phyloP scores from a whole-genome alignment of 176 grass and related monocot genomes.

The Canna indica region DNA sequence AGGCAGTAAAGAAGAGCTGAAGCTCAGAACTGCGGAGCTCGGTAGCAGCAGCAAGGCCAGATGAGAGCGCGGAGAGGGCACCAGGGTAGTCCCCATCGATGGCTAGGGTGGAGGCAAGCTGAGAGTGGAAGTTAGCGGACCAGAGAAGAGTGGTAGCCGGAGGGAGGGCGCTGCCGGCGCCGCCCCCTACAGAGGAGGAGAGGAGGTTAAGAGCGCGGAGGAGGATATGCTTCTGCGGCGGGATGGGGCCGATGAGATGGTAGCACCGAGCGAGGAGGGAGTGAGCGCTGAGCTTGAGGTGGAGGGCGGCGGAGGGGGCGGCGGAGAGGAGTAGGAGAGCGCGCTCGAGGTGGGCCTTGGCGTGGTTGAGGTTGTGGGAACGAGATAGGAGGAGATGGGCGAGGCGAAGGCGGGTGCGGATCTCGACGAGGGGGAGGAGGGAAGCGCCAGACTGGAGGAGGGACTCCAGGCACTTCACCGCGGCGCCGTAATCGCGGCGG shows the following conservation, averaged over 20 bases:
- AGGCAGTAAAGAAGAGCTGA: constrained; percentile 86
- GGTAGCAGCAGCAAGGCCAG: constrained; percentile 39
- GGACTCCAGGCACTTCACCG: constrained; percentile 49
- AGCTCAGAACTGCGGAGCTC: constrained; percentile 61
- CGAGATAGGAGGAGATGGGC: constrained; percentile 45
- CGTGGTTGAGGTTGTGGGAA: constrained; percentile 40
- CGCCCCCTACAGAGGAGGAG: constrained; percentile 10
- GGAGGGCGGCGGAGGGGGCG: constrained; percentile 45
- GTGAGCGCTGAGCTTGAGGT: constrained; percentile 73
- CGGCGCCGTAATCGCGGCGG: constrained; percentile 47
- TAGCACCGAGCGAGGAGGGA: constrained; percentile 60
- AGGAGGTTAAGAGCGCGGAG: constrained; percentile 55
- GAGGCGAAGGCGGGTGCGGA: constrained; percentile 66
- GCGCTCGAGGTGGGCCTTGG: constrained; percentile 80
- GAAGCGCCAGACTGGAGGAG: constrained; percentile 34
- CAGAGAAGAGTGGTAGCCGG: constrained; percentile 36
- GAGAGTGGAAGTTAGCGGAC: constrained; percentile 79
- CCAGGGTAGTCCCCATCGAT: constrained; percentile 52
- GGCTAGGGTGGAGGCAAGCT: constrained; percentile 68
- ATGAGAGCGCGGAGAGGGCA: constrained; percentile 46
- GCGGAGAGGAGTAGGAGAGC: constrained; percentile 61
- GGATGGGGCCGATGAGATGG: constrained; percentile 50
- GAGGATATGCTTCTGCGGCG: constrained; percentile 60
- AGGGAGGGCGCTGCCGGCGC: constrained; percentile 24
- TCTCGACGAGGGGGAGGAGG: constrained; percentile 73